Base-by-base conservation (phyloP, 73 alveolate genomes). In the Stentor roeselii region DNA sequence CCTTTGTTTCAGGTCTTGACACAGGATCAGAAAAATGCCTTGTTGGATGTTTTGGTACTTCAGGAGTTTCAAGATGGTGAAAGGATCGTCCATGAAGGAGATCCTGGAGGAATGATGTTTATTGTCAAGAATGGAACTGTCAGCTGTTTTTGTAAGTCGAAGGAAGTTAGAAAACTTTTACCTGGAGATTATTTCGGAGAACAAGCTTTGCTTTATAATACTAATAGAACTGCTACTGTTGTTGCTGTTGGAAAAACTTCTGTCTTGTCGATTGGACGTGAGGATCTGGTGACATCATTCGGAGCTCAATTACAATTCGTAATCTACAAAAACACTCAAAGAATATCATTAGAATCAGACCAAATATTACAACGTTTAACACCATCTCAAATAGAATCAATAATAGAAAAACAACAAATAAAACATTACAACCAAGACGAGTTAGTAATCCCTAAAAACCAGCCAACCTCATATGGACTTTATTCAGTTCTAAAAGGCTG, bases 121-220 rank as follows among this genome's bases (percentile, higher is more conserved):
- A 84, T 87, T 37, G 83, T 87, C 35, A 87, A 87, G 61, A 76
- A 87, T 58, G 92, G 92, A 39, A 84, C 59, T 36, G 90, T 87
- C n/a, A 74, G 61, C 27, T 74, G 80, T 0, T 84, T 58, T 42
- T 82, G 75, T 38, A 89, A 84, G 30, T 76, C 75, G 35, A 84
- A 87, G 38, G 75, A 82, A 75, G 41, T 87, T 14, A 83, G 92
- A 84, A 67, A 60, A 30, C 88, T 87, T 78, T 36, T 40, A 59
- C 31, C 39, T 21, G 92, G 92, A 27, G 92, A 87, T 84, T 87
- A 86, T 15, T 87, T 87, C 32, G 93, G 92, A 38, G 94, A 89
- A 82, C 75, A 78, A 82, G 94, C 94, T 3, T 78, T 89, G 40
- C 74, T 75, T 37, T 58, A 59, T 3, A 87, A 83, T 61, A 61